phyloP scores from a whole-genome alignment of 78 protist genomes.

The Dictyostelium capitatum region DNA sequence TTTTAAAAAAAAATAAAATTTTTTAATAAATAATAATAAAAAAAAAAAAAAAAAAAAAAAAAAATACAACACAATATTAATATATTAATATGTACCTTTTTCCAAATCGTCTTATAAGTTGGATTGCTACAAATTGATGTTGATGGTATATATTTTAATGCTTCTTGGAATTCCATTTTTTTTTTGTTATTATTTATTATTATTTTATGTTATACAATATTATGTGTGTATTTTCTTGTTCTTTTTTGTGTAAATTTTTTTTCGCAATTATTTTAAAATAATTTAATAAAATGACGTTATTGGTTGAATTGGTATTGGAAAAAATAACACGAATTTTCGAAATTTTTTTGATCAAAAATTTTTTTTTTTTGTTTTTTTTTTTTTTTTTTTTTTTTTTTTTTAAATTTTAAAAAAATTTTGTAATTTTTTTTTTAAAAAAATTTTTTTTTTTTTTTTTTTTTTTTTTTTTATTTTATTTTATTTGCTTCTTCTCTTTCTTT shows the following conservation, averaged over 20 bases:
- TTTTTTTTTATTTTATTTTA: background rate
- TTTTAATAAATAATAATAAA: background rate
- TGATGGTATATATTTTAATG: constrained; percentile 12
- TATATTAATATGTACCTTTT: too few species aligned
- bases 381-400: background rate
- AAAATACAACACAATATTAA: too few species aligned
- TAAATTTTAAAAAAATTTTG: too few species aligned
- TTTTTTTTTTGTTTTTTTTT: too few species aligned
- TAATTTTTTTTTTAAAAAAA: background rate
- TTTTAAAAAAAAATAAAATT: too few species aligned
- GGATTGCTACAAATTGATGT: background rate
- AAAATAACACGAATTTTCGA: too few species aligned
- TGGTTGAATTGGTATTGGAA: too few species aligned
- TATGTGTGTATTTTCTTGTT: background rate
- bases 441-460: background rate
- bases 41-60: background rate
- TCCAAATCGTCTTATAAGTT: constrained; percentile 7
- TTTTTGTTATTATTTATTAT: background rate
- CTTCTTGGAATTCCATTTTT: constrained; percentile 18
- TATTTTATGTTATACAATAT: background rate
- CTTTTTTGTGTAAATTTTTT: too few species aligned
- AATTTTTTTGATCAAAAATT: too few species aligned
- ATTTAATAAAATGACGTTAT: too few species aligned
- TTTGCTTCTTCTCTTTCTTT: too few species aligned
- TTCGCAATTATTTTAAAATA: too few species aligned